Evolutionary conservation across 2,329 filamentous ascomycete genomes (phyloP), one percentile per base, ranked within the genome.

Genomic region (Penicillium sp.): DNA sequence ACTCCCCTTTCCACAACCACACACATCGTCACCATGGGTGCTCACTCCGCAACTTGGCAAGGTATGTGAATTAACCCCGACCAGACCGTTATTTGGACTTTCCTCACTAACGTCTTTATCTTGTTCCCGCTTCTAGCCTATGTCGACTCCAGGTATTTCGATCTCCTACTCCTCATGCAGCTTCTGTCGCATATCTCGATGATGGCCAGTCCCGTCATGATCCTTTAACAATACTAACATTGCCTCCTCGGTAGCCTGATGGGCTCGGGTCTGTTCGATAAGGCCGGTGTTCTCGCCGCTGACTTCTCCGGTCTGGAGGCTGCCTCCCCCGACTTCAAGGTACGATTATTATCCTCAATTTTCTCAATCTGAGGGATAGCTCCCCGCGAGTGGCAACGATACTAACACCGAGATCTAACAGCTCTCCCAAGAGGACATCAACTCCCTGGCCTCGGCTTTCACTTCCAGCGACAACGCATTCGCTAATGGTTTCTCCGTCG

Each of bases 261-360:
- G 74, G 89, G 84, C 81, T 88, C 85, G 71, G 88, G 88, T 73
- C 89, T 93, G 76, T 80, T 96, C 74, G 89, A 95, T 82, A 89
- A 92, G 82, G 93, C 85, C 72, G 90, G 91, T 75, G 93, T 97
- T 77, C 87, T 95, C 83, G 93, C 90, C 79, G 81, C 80, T 67
- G 90, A 90, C 70, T 91, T 92, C 71, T 90, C 91, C 80, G 92
- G 89, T 76, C 84, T 87, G 71, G 96, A 92, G 92, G 92, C 92
- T 63, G 76, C 83, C 45, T 88, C 87, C 30, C 25, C 85, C 57
- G 85, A 83, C 69, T 96, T 97, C 82, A 81, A 83, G 75, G 92
- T 97, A 89, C 78, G 81, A 51, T 37, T 19, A 1, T 16, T 13
- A 6, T 19, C 2, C 35, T 26, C 19, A 10, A 22, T 40, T 11